These are phyloP conservation scores for Schwanniomyces sp. DNA, from an alignment of 805 yeast genomes.

Conservation along the genomic window DNA sequence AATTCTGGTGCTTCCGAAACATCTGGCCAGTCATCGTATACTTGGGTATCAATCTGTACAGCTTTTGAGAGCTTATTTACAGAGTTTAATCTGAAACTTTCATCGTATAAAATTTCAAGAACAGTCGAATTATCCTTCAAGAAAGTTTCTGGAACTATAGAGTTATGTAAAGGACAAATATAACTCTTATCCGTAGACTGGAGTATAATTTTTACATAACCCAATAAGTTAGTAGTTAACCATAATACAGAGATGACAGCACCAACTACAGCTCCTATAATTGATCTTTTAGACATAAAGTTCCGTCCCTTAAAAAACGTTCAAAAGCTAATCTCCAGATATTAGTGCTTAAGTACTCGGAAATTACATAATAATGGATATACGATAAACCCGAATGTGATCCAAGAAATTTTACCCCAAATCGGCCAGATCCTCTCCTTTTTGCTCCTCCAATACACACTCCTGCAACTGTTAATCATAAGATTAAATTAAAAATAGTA, in stretches of 20 bases:
- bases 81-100: constrained; percentile 28
- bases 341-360: too few relatives aligned
- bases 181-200: constrained; percentile 11
- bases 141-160: constrained; percentile 26
- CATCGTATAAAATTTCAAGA: constrained; percentile 22
- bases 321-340: too few relatives aligned
- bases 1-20: constrained; percentile 48
- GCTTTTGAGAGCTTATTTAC: constrained; percentile 53
- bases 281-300: constrained; percentile 2
- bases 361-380: too few relatives aligned
- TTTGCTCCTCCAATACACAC: too few relatives aligned
- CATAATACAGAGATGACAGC: constrained; percentile 5
- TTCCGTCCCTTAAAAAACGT: constrained; percentile 1
- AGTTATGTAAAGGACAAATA: constrained; percentile 25
- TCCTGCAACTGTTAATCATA: too few relatives aligned
- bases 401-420: too few relatives aligned
- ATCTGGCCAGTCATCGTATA: constrained; percentile 51
- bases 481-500: too few relatives aligned
- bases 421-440: too few relatives aligned
- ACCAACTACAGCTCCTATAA: neutral
- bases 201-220: constrained; percentile 13
- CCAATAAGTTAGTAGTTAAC: constrained; percentile 13
- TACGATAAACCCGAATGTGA: too few relatives aligned
- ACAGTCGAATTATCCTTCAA: constrained; percentile 29
- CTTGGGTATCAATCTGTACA: constrained; percentile 62